phyloP scores from a whole-genome alignment of 164 flowering plant genomes.

The Annona squamosa region DNA sequence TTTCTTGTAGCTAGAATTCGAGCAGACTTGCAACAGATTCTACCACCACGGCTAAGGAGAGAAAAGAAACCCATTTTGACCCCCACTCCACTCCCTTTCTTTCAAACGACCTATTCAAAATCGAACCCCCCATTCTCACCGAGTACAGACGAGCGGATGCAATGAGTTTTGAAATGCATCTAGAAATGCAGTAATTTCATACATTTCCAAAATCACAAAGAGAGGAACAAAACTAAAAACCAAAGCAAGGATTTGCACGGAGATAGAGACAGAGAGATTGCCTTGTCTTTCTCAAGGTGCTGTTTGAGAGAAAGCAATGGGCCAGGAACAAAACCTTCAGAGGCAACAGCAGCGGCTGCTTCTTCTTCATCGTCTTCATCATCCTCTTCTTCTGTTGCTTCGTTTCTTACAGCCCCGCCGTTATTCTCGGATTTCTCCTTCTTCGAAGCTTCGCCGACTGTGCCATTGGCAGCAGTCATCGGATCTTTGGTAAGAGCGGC shows the following conservation, averaged over 20 bases:
- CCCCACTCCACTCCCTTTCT: too few relatives aligned
- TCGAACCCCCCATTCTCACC: too few relatives aligned
- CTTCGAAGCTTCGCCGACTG: background rate
- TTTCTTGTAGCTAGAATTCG: too few relatives aligned
- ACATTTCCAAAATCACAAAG: background rate
- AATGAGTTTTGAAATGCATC: too few relatives aligned
- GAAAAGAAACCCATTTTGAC: too few relatives aligned
- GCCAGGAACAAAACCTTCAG: constrained; percentile 34
- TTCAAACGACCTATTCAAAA: too few relatives aligned
- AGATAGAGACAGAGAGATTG: background rate
- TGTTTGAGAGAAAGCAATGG: constrained; percentile 45
- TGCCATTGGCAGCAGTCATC: background rate
- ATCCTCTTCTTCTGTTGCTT: constrained; percentile 5
- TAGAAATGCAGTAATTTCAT: too few relatives aligned
- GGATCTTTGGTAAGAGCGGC: background rate
- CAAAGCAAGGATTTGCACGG: background rate
- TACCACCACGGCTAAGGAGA: too few relatives aligned
- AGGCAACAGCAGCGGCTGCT: constrained; percentile 17
- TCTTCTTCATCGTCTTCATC: constrained; percentile 20
- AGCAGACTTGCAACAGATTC: too few relatives aligned
- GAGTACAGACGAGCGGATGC: too few relatives aligned
- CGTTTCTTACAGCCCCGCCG: background rate
- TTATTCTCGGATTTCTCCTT: background rate
- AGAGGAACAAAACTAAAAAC: background rate
- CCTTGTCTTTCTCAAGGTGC: constrained; percentile 40